These are phyloP conservation scores for Alternaria triticimaculans DNA, from an alignment of 2,329 filamentous ascomycete genomes.

Conservation along the genomic window DNA sequence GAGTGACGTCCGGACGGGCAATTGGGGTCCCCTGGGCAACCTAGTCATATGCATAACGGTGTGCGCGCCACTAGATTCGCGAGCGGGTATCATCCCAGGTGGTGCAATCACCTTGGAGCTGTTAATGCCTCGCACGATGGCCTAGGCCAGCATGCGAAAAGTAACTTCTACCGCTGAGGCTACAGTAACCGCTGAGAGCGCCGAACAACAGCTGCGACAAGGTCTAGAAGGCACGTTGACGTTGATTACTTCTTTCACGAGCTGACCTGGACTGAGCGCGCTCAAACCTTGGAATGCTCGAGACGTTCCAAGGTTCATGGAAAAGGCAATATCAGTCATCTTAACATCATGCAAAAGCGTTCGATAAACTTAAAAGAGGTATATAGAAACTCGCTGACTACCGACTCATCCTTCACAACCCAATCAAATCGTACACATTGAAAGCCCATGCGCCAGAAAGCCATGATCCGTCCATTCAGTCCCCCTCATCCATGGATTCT, in stretches of 20 bases:
- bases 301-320: neutral
- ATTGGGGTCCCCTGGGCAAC: neutral
- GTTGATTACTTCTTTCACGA: neutral
- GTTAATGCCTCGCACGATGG: neutral
- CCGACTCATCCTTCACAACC: constrained; percentile 9
- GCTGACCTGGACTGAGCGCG: neutral
- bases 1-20: neutral
- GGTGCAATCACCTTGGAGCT: neutral
- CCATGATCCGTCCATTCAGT: constrained; percentile 3
- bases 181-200: neutral
- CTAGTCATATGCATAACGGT: neutral
- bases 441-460: constrained; percentile 7
- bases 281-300: neutral
- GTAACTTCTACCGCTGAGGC: neutral
- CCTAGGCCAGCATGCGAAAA: neutral
- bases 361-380: constrained; percentile 6
- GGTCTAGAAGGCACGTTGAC: constrained; percentile 3
- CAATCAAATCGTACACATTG: constrained; percentile 14
- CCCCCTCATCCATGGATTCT: constrained; percentile 3
- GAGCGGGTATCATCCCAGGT: neutral
- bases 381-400: constrained; percentile 15
- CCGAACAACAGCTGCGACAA: neutral
- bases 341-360: neutral
- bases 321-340: neutral
- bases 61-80: constrained; percentile 5